Evolutionary conservation across 2,329 filamentous ascomycete species (phyloP), one percentile per base, ranked within the genome.

Genomic region (Lachnum nothofagi): DNA sequence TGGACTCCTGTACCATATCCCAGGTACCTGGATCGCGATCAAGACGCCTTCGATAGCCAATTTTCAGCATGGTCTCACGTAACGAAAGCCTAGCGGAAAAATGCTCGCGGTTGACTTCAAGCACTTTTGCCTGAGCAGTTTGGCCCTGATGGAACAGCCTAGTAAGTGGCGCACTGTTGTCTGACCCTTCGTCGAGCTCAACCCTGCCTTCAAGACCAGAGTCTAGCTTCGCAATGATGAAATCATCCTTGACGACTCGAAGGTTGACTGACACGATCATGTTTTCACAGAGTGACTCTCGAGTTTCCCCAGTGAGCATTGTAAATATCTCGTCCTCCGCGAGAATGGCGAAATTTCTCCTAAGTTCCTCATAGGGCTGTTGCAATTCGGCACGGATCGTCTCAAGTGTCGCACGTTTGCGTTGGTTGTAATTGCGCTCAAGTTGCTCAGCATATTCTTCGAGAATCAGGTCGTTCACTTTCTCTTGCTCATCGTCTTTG

Each of bases 361-460:
- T 83, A 48, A 98, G 76, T 67, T 98, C 93, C 70, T 98, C 93
- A 66, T 95, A 98, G 0, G 93, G 91, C 17, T 86, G 84, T 62
- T 93, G 87, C 43, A 98, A 74, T 68, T 98, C 93, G 14, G 89
- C 91, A 54, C 93, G 87, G 63, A 98, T 98, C 0, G 90, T 95
- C 68, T 98, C 93, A 10, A 98, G 77, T 1, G 93, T 98, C 1
- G 91, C 91, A 49, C 93, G 88, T 74, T 98, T 98, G 57, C 87
- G 83, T 67, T 96, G 91, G 61, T 89, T 90, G 65, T 95, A 91
- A 61, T 95, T 94, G 58, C 80, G 85, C 72, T 96, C 87, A 56
- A 98, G 76, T 72, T 98, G 91, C 63, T 95, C 89, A 0, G 93
- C 93, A 63, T 98, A 98, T 67, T 97, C 90, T 68, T 98, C 93